Conservation (phyloP, 1,284 basidiomycete species). For the Ceratobasidium theobromae region DNA sequence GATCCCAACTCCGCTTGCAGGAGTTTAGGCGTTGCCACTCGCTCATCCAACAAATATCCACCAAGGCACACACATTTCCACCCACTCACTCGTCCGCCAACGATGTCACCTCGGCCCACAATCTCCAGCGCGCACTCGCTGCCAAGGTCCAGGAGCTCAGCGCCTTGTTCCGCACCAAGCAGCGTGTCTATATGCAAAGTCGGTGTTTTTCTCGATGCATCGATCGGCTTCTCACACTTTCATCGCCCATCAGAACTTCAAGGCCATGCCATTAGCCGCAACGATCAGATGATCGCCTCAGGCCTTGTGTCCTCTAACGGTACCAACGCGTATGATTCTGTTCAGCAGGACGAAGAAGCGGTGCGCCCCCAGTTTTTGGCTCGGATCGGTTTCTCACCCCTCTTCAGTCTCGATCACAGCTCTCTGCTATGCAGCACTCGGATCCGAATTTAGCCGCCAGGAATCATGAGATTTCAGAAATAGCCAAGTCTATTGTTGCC, state of each 20-base stretch:
- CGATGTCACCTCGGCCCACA: constrained; percentile 77
- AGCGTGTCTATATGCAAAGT: constrained; percentile 97
- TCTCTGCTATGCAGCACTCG: constrained; percentile 46
- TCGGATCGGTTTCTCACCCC: constrained; percentile 19
- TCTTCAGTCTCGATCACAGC: constrained; percentile 42
- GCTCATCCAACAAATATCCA: constrained; percentile 72
- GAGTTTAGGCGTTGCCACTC: constrained; percentile 83
- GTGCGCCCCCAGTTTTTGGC: constrained; percentile 41
- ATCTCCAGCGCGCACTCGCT: constrained; percentile 95
- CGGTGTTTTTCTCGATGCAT: constrained; percentile 47
- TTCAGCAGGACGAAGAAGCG: constrained; percentile 84
- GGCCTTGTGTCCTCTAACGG: constrained; percentile 74
- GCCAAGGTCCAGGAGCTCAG: constrained; percentile 93
- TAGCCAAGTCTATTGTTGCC: constrained; percentile 88
- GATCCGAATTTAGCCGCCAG: constrained; percentile 60
- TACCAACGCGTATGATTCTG: constrained; percentile 73
- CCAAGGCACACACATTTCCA: constrained; percentile 51
- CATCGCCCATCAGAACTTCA: constrained; percentile 65
- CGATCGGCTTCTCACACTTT: constrained; percentile 20
- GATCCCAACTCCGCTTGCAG: constrained; percentile 49
- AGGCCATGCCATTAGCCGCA: constrained; percentile 92
- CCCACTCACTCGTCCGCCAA: constrained; percentile 46
- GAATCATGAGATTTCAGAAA: constrained; percentile 82
- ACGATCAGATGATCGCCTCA: constrained; percentile 83
- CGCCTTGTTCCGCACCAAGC: constrained; percentile 94